Evolutionary conservation across 1,139 yeast species (phyloP).

Genomic region (Pichia sp.): DNA sequence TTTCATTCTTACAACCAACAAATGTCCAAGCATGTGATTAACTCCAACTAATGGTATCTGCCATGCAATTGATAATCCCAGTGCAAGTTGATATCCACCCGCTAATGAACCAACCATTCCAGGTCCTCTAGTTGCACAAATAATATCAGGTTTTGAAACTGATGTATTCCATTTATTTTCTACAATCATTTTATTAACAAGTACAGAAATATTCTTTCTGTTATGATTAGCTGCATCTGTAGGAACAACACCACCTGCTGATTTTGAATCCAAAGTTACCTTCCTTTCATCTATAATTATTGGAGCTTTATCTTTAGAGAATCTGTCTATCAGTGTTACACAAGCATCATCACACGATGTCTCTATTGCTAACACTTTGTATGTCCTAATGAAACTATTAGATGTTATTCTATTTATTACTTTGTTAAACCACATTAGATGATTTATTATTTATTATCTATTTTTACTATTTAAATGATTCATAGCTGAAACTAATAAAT

Average conservation of each 20-base stretch:
- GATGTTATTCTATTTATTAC: background rate
- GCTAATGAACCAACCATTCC: slow-evolving; percentile 92
- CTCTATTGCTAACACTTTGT: slow-evolving; percentile 78
- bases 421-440: too few species aligned
- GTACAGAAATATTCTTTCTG: slow-evolving; percentile 45
- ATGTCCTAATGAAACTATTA: background rate
- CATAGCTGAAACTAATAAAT: too few species aligned
- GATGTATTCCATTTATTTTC: slow-evolving; percentile 31
- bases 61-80: slow-evolving; percentile 80
- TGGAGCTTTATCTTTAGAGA: slow-evolving; percentile 35
- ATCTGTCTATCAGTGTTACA: slow-evolving; percentile 65
- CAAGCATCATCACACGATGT: slow-evolving; percentile 96
- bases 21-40: slow-evolving; percentile 94
- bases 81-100: slow-evolving; percentile 77
- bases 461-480: too few species aligned
- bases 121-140: slow-evolving; percentile 93
- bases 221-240: slow-evolving; percentile 81
- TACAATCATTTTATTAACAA: slow-evolving; percentile 36
- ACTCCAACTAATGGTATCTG: slow-evolving; percentile 77
- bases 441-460: too few species aligned
- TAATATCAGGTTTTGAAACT: slow-evolving; percentile 49
- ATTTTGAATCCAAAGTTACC: slow-evolving; percentile 58
- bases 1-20: slow-evolving; percentile 59
- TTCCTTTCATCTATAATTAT: slow-evolving; percentile 54
- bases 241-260: slow-evolving; percentile 84